Conservation (phyloP, 345 rosid species). For the Eucalyptus lansdowneana region DNA sequence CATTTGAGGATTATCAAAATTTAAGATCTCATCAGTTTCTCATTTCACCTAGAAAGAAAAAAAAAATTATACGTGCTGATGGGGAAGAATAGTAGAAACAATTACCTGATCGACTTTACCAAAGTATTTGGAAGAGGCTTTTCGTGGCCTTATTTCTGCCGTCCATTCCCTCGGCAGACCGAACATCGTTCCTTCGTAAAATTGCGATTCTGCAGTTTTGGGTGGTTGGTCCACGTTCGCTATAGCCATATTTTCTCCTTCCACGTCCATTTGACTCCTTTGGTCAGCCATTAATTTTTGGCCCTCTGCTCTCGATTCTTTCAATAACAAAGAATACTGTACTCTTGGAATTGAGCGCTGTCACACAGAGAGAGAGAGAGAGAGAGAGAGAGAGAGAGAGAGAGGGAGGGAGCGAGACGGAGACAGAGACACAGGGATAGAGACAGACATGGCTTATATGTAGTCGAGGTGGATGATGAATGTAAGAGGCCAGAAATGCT, state of each 20-base stretch:
- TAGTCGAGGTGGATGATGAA: background rate
- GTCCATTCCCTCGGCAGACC: background rate
- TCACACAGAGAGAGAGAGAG: background rate
- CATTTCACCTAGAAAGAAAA: background rate
- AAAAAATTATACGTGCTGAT: background rate
- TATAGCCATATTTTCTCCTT: background rate
- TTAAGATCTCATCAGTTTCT: background rate
- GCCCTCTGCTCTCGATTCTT: background rate
- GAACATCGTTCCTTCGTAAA: background rate
- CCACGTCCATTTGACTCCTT: background rate
- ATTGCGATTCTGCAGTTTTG: background rate
- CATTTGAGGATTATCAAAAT: background rate
- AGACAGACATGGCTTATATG: background rate
- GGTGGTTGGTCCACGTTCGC: background rate
- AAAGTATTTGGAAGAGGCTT: background rate
- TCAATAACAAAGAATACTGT: background rate
- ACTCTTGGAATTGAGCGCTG: background rate
- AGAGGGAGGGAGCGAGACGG: no score
- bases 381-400: fast-evolving
- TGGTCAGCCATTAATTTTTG: background rate
- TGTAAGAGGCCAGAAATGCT: background rate
- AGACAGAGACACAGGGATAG: no score
- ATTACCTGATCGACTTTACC: background rate
- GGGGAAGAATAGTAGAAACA: background rate
- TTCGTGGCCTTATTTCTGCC: background rate